Conservation (phyloP, 345 rosid species). For the Sapria himalayana region DNA sequence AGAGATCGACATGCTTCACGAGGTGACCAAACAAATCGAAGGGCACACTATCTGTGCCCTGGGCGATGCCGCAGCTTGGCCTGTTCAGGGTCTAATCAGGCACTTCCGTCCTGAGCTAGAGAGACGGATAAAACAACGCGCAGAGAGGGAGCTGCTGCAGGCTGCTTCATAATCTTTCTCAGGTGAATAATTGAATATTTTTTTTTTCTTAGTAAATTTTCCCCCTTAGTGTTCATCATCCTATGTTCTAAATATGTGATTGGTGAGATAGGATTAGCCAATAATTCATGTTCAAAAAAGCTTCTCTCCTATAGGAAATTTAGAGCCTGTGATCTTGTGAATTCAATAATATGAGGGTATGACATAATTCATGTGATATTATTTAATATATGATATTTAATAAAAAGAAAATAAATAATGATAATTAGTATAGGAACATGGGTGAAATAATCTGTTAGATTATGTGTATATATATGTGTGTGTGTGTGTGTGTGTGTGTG, state of each 20-base stretch:
- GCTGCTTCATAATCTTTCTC: slow-evolving; percentile 47
- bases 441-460: too few relatives aligned
- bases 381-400: too few relatives aligned
- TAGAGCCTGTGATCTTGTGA: too few relatives aligned
- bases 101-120: slow-evolving; percentile 98
- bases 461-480: too few relatives aligned
- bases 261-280: too few relatives aligned
- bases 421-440: too few relatives aligned
- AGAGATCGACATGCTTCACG: slow-evolving; percentile 98
- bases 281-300: too few relatives aligned
- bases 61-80: slow-evolving; percentile 99
- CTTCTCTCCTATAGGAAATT: too few relatives aligned
- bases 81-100: slow-evolving; percentile 87
- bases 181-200: slow-evolving; percentile 12
- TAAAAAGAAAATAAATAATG: too few relatives aligned
- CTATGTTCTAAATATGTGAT: not conserved
- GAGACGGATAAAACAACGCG: slow-evolving; percentile 79
- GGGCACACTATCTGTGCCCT: slow-evolving; percentile 97
- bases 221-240: not conserved
- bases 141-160: slow-evolving; percentile 74
- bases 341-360: too few relatives aligned
- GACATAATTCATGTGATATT: too few relatives aligned
- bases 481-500: too few relatives aligned
- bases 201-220: not conserved
- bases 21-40: slow-evolving; percentile 92